Base-by-base conservation (phyloP, 2,329 filamentous ascomycete genomes). In the Cladosporium sp. region DNA sequence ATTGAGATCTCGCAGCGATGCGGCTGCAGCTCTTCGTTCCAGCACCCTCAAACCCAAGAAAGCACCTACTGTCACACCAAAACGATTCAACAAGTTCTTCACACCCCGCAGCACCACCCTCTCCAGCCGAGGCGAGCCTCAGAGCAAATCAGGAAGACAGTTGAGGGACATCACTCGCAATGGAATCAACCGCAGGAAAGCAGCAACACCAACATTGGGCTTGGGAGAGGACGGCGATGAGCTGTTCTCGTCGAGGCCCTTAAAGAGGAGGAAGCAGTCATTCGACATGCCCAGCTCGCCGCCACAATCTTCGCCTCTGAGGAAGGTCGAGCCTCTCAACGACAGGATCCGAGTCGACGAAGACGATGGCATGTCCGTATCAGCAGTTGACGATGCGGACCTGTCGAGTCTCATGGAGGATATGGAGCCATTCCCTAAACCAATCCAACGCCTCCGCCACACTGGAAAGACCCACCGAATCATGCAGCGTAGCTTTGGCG, bases 41-140 rank as follows among this genome's bases (percentile, higher is more conserved):
- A 62, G 55, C 57, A 60, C 62, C 42, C 51, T 55, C 19, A 76
- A 75, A 57, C 67, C 65, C 32, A 73, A 66, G 55, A 72, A 69
- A 52, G 70, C 72, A 27, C 74, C 74, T 5, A 74, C 73, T 22
- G 73, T 77, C 55, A 77, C 74, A 1, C 74, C 74, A 6, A 74
- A 74, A 57, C 69, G 74, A 51, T 76, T 77, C 63, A 74, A 62
- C 41, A 70, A 71, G 53, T 77, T 77, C 63, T 77, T 77, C 62
- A 75, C 72, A 11, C 74, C 74, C 9, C 65, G 72, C 40, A 59
- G 54, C n/a, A 43, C 22, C 29, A 65, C 68, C 3, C 56, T 61
- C 32, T 60, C 58, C 16, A 54, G 57, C 16, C 50, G 59, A 40
- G 55, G 55, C 22, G 57, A 52, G 13, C 57, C 60, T 38, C 56